Base-by-base conservation (phyloP, 768 basidiomycete species). In the Leccinellum luteum region DNA sequence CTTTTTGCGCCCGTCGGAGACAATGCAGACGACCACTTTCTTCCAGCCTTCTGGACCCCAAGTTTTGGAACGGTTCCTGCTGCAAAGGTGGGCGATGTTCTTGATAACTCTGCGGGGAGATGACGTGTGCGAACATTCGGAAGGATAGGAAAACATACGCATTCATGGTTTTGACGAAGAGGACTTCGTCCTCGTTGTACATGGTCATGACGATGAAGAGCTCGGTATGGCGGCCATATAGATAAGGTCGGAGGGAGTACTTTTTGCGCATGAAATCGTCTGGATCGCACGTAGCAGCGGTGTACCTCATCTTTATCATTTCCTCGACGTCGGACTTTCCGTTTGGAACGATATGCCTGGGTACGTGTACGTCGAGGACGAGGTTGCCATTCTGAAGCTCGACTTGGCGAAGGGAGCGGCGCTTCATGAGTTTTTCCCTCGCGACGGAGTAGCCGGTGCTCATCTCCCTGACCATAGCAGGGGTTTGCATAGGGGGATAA, bases 121-220 rank as follows among this genome's bases (percentile, higher is more conserved):
- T 60, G 56, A 61, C 31, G 14, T 48, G 54, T 54, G 23, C 7
- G 45, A 59, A 55, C 31, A 21, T 32, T 28, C 35, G 23, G 17
- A 53, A 13, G 6, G 44, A 55, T 45, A 52, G 23, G 5, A 23
- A 43, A 44, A 78, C 87, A 66, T 66, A 88, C 86, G 89, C 84
- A 64, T 92, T 92, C 89, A 94, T 92, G 12, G 91, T 94, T 67
- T 79, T 82, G 67, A 78, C 77, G 69, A 92, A 92, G 27, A 91
- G 76, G 9, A 86, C 76, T 67, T 92, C 89, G 67, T 92, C 91
- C 75, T 97, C 94, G 70, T 95, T 95, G 72, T 92, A 92, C 92
- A 96, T 95, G 45, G 94, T 96, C 85, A 96, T 91, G 43, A 95
- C 93, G 64, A 97, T 92, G 75, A 96, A 94, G 14, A 97, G 80